Evolutionary conservation across 495 filamentous ascomycete species (phyloP), one percentile per base, ranked within the genome.

Genomic region (Penicillium coffeae): DNA sequence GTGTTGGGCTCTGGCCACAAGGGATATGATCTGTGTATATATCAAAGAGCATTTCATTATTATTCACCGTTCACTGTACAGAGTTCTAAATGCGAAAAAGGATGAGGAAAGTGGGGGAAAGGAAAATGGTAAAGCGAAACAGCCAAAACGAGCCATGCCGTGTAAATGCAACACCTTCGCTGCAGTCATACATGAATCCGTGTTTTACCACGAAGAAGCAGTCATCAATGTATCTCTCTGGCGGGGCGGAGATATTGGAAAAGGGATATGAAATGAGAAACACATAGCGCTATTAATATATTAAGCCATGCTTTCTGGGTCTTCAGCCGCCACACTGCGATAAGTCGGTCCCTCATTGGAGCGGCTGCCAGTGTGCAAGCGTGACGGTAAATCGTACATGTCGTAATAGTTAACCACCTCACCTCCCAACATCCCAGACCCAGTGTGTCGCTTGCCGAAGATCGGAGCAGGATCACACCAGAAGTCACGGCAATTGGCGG

Each of bases 401-500:
- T 77, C 80, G 16, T 88, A 85, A 64, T 96, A 98, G 64, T 96
- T 88, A 45, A 98, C 80, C 13, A 73, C 56, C 53, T 87, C 79
- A 12, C 93, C 92, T 9, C 81, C 89, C 3, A 98, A 67, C 68
- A 89, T 74, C 2, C 82, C 89, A 20, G 79, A 74, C 4, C 90
- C 91, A 45, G 79, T 83, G 51, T 86, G 79, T 22, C 87, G 79
- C 47, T 75, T 77, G 30, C 87, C 82, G 67, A 96, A 90, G 22
- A 94, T 58, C 7, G 93, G 90, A 14, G 85, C 81, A 0, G 87
- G 80, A 60, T 96, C 93, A 56, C 88, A 89, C 88, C 89, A 98
- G 66, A 98, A 98, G 66, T 98, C 93, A 47, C 83, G 89, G 60
- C 92, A 97, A 55, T 98, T 98, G 25, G 82, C 82, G 21, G 92